phyloP scores from a whole-genome alignment of 108 stramenopile genomes.

The Chaetoceros tenuissimus region DNA sequence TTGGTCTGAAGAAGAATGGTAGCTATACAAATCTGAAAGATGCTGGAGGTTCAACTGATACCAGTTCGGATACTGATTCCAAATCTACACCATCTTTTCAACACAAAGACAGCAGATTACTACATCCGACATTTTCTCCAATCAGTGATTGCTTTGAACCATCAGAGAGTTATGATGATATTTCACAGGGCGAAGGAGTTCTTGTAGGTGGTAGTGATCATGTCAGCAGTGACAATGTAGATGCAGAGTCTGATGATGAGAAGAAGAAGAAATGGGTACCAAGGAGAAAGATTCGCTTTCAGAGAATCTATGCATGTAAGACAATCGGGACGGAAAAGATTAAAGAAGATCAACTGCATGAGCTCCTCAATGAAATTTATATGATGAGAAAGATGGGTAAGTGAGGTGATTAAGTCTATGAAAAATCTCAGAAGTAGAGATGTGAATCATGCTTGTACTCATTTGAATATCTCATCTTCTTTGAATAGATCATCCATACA shows the following conservation, averaged over 20 bases:
- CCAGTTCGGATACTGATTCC: not conserved
- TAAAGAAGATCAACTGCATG: slow-evolving; percentile 26
- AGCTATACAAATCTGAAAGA: not conserved
- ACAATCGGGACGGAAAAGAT: slow-evolving; percentile 38
- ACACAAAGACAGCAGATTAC: not conserved
- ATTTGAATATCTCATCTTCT: no score
- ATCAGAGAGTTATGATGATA: not conserved
- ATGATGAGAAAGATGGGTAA: slow-evolving; percentile 35
- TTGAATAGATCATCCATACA: slow-evolving; percentile 53
- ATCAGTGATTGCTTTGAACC: not conserved
- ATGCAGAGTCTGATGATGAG: not conserved
- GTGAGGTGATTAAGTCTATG: no score
- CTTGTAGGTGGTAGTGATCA: not conserved
- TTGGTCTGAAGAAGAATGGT: not conserved
- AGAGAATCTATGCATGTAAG: slow-evolving; percentile 37
- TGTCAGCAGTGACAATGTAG: not conserved
- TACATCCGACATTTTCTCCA: not conserved
- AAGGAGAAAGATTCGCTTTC: slow-evolving; percentile 12
- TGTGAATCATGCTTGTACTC: no score
- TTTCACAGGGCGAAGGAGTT: not conserved
- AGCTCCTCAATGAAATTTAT: slow-evolving; percentile 41
- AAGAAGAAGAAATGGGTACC: slow-evolving; percentile 24
- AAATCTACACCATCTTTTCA: not conserved
- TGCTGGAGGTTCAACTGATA: not conserved
- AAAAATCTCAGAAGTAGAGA: no score